A percentile compares a stretch with the other conserved stretches of the same genome.
Evolutionary conservation across 495 filamentous ascomycete species (phyloP).

Genomic region (Trichoderma erinaceum): DNA sequence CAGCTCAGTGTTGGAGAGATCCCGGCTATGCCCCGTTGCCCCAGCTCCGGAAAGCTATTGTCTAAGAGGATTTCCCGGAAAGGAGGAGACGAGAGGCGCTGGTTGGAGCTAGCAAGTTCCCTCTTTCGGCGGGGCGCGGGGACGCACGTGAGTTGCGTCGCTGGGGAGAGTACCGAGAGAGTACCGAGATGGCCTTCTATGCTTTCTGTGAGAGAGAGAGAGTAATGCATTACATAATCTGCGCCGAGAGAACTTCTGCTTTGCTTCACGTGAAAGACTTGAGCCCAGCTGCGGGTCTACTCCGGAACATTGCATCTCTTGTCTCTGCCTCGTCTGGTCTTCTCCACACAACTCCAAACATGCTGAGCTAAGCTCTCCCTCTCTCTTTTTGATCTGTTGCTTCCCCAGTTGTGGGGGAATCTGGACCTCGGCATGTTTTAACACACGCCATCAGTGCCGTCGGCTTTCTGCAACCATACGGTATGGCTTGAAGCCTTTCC

Average conservation of each 20-base stretch:
- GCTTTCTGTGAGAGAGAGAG: too few relatives aligned
- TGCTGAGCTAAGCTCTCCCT: too few relatives aligned
- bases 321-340: too few relatives aligned
- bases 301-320: background rate
- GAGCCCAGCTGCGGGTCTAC: too few relatives aligned
- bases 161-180: background rate
- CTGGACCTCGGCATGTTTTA: conserved; percentile 12
- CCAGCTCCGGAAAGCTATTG: background rate
- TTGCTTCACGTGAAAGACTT: too few relatives aligned
- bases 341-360: background rate
- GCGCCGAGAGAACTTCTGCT: too few relatives aligned
- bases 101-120: background rate
- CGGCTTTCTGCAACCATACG: background rate
- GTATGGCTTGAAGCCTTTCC: background rate
- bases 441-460: background rate
- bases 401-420: background rate
- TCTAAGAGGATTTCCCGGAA: conserved; percentile 11
- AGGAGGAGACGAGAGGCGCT: background rate
- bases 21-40: background rate
- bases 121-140: background rate
- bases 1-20: too few relatives aligned
- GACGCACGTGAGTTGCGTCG: background rate
- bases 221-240: too few relatives aligned
- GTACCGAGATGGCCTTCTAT: background rate
- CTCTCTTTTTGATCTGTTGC: background rate